Conservation (phyloP, 2,329 filamentous ascomycete species). For the Microascus cirrosus region DNA sequence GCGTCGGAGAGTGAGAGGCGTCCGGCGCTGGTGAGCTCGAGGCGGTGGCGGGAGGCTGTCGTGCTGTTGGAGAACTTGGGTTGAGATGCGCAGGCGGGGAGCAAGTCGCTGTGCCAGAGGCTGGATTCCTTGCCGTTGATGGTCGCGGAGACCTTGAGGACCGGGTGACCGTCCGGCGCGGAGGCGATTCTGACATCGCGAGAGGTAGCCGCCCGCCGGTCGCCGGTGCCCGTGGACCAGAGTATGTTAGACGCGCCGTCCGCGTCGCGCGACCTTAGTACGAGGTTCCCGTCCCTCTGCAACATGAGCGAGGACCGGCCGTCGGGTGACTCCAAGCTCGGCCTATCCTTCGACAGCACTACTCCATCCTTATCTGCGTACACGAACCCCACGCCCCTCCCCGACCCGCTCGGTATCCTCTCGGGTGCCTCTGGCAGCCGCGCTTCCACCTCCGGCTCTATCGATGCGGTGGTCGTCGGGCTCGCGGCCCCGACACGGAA, state of each 20-base stretch:
- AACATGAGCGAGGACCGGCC: conserved; percentile 6
- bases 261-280: conserved; percentile 4
- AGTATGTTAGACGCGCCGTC: conserved; percentile 4
- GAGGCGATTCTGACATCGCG: conserved; percentile 4
- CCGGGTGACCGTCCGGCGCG: background rate
- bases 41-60: background rate
- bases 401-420: background rate
- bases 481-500: background rate
- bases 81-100: background rate
- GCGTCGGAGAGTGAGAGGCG: conserved; percentile 5
- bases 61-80: background rate
- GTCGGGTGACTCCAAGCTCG: conserved; percentile 6
- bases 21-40: conserved; percentile 8
- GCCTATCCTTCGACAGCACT: conserved; percentile 4
- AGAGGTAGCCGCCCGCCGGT: background rate
- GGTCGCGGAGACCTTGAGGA: conserved; percentile 4
- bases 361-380: conserved; percentile 5
- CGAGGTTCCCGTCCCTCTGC: conserved; percentile 8
- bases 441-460: background rate
- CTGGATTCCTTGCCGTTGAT: background rate
- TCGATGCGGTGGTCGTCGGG: background rate
- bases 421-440: background rate
- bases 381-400: background rate
- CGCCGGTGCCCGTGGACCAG: conserved; percentile 8
- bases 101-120: conserved; percentile 9